Evolutionary conservation across 805 yeast genomes (phyloP).

Genomic region (Brettanomyces anomalus): DNA sequence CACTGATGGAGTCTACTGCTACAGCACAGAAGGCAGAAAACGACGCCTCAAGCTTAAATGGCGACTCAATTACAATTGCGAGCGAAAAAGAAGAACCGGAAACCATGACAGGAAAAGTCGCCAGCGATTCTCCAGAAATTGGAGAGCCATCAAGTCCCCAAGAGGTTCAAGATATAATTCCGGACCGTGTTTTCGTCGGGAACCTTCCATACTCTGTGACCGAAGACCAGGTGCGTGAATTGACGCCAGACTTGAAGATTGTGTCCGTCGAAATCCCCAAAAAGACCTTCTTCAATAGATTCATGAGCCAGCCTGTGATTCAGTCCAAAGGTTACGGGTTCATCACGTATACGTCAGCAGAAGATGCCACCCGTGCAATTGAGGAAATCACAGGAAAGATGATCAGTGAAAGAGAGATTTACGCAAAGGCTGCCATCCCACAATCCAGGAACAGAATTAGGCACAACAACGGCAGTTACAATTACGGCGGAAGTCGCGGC

Average conservation of each 20-base stretch:
- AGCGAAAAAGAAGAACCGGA: too few relatives aligned
- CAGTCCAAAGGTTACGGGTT: conserved; percentile 34
- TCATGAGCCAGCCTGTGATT: conserved; percentile 13
- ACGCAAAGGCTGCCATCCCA: conserved; percentile 43
- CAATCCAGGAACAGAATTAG: conserved; percentile 17
- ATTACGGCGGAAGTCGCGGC: conserved; percentile 8
- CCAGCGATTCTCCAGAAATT: too few relatives aligned
- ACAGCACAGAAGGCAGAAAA: too few relatives aligned
- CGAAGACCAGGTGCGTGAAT: conserved; percentile 34
- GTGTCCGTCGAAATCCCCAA: conserved; percentile 26
- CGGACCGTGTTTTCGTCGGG: conserved; percentile 37
- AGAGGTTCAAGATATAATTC: conserved; percentile 22
- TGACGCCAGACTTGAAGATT: conserved; percentile 28
- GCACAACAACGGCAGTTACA: background rate
- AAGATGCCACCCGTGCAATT: conserved; percentile 58
- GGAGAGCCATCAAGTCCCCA: conserved; percentile 1
- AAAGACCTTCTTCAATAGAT: conserved; percentile 17
- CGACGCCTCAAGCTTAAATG: too few relatives aligned
- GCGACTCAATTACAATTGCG: too few relatives aligned
- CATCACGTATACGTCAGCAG: conserved; percentile 50
- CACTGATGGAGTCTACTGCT: too few relatives aligned
- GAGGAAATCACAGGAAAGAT: conserved; percentile 21
- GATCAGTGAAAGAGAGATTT: conserved; percentile 31
- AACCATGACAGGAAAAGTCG: too few relatives aligned
- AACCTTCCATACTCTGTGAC: conserved; percentile 36